Evolutionary conservation across 2,329 filamentous ascomycete species (phyloP), one percentile per base, ranked within the genome.

Genomic region (Fusarium aywerte): DNA sequence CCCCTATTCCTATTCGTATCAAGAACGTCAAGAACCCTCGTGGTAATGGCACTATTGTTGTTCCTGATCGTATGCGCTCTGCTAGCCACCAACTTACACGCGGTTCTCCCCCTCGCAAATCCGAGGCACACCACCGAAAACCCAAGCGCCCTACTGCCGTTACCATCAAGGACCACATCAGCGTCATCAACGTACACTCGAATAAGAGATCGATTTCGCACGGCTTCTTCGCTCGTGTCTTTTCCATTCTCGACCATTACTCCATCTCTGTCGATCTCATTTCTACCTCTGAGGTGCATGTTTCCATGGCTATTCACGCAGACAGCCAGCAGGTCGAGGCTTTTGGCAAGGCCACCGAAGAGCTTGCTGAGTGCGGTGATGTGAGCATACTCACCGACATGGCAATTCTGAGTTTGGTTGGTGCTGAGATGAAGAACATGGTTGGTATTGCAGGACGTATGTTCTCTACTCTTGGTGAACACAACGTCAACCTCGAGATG

Each of bases 401-500:
- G 94, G 93, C 95, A 10, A 99, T 99, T 76, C 85, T 99, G 63
- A 97, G 93, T 74, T 82, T 99, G 51, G 95, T 99, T 1, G 96
- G 96, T 47, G 92, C 92, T 62, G 93, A 98, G 79, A 92, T 99
- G 90, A 97, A 97, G 83, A 96, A 97, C 79, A 97, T 98, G 93
- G 85, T 92, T 58, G 96, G 96, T 65, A 93, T 99, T 66, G 92
- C 92, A 9, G 96, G 96, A 27, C 89, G 87, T 72, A 98, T 99
- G 92, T 98, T 99, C 79, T 92, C 91, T 45, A 96, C 94, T 2
- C 83, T 99, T 18, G 96, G 96, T 40, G 92, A 97, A 76, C 91
- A 97, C 77, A 92, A 92, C 73, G 90, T 99, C 76, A 99, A 99
- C 77, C 93, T 99, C 72, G 96, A 99, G 81, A 99, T 99, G 96